Evolutionary conservation across 1,139 yeast genomes (phyloP).

Genomic region (Taphrina pruni): DNA sequence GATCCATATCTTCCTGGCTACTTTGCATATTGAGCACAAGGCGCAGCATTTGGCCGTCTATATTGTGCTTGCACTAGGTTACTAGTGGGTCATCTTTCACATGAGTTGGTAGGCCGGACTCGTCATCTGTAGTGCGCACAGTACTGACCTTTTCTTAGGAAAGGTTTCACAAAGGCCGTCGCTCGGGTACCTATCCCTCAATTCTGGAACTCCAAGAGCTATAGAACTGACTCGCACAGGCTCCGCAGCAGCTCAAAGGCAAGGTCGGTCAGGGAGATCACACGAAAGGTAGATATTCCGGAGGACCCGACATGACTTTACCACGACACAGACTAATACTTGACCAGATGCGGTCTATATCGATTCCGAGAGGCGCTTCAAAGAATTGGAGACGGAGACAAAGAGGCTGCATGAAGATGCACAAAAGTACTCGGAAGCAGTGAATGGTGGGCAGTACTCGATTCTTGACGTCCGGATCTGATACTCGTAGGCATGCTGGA

Average conservation of each 20-base stretch:
- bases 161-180: conserved; percentile 29
- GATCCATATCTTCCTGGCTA: not conserved
- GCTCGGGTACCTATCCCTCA: conserved; percentile 12
- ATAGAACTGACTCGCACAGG: conserved; percentile 12
- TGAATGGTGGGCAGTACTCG: conserved; percentile 64
- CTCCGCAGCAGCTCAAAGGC: conserved; percentile 74
- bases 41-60: not conserved
- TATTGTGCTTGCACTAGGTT: too few species aligned
- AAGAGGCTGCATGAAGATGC: conserved; percentile 89
- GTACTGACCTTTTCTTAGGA: conserved; percentile 3
- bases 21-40: not conserved
- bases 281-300: conserved; percentile 27
- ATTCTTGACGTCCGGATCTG: not conserved
- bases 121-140: not conserved
- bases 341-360: conserved; percentile 75
- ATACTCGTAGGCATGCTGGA: conserved; percentile 63
- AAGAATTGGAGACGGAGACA: conserved; percentile 86
- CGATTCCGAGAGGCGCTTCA: conserved; percentile 95
- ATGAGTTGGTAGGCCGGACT: conserved; percentile 1
- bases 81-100: not conserved
- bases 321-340: conserved; percentile 61
- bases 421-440: conserved; percentile 84
- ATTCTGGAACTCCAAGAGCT: not conserved
- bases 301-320: conserved; percentile 49
- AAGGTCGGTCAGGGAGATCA: conserved; percentile 64